phyloP scores from a whole-genome alignment of 2,329 filamentous ascomycete genomes.

The Monilinia fructicola region DNA sequence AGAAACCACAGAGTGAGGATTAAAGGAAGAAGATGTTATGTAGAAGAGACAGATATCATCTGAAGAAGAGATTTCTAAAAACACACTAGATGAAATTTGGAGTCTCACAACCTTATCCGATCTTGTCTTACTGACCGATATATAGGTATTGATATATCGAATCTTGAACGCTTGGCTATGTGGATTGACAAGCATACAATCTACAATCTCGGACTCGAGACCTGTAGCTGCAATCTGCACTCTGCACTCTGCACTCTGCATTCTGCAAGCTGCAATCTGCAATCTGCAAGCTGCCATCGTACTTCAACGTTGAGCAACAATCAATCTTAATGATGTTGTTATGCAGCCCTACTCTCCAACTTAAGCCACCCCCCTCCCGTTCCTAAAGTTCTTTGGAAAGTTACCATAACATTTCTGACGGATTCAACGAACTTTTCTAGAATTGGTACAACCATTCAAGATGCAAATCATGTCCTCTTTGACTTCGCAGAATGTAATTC shows the following conservation, averaged over 20 bases:
- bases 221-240: neutral
- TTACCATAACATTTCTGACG: conserved; percentile 6
- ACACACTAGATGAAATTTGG: conserved; percentile 20
- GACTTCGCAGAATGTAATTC: conserved; percentile 8
- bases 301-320: conserved; percentile 18
- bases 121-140: conserved; percentile 25
- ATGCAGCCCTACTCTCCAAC: conserved; percentile 20
- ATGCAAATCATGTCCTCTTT: neutral
- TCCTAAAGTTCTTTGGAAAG: conserved; percentile 1
- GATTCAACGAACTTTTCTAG: conserved; percentile 14
- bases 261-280: conserved; percentile 19
- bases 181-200: conserved; percentile 7
- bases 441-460: neutral
- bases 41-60: conserved; percentile 10
- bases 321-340: conserved; percentile 17
- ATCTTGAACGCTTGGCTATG: conserved; percentile 18
- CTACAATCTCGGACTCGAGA: conserved; percentile 4
- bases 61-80: conserved; percentile 15
- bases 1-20: too few species aligned
- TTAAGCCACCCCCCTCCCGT: neutral
- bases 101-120: conserved; percentile 26
- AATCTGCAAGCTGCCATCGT: conserved; percentile 21
- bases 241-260: neutral
- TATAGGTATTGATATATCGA: conserved; percentile 18
- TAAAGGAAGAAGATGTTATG: neutral